Conservation (phyloP, 192 early-diverging fungal species). For the Coemansia sp. region DNA sequence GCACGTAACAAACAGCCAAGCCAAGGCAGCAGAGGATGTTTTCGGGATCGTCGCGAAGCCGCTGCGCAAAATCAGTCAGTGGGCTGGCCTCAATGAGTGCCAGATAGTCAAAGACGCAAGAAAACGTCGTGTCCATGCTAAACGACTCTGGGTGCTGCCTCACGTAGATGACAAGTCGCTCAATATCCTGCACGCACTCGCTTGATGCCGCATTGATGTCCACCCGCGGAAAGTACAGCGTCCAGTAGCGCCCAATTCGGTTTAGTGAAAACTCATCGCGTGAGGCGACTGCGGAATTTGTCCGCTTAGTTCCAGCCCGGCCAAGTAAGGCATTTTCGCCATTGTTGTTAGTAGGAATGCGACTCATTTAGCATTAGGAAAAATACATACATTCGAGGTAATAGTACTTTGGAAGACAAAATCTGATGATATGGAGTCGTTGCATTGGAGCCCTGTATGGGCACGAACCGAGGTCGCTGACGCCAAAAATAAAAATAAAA, state of each 20-base stretch:
- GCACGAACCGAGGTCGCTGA: too few species aligned
- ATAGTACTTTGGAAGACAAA: too few species aligned
- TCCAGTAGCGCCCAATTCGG: slow-evolving; percentile 45
- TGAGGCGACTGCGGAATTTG: slow-evolving; percentile 7
- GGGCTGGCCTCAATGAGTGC: slow-evolving; percentile 24
- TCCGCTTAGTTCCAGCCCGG: slow-evolving; percentile 17
- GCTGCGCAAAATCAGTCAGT: slow-evolving; percentile 34
- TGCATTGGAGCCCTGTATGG: too few species aligned
- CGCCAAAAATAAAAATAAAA: too few species aligned
- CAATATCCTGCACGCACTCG: slow-evolving; percentile 31
- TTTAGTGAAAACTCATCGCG: slow-evolving; percentile 15
- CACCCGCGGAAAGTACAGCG: slow-evolving; percentile 49
- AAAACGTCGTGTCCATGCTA: slow-evolving; percentile 41
- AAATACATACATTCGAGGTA: too few species aligned
- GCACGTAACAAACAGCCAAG: slow-evolving; percentile 47
- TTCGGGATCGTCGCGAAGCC: slow-evolving; percentile 41
- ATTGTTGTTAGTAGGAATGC: not conserved
- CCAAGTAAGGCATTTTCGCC: not conserved
- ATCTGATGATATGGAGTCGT: too few species aligned
- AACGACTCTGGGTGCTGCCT: slow-evolving; percentile 37
- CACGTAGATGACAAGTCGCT: slow-evolving; percentile 32
- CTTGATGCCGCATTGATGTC: slow-evolving; percentile 15
- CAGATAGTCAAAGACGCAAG: slow-evolving; percentile 45
- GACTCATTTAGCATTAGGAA: not conserved
- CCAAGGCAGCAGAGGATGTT: slow-evolving; percentile 40